Conservation (phyloP, 345 rosid species). For the Lumnitzera littorea region DNA sequence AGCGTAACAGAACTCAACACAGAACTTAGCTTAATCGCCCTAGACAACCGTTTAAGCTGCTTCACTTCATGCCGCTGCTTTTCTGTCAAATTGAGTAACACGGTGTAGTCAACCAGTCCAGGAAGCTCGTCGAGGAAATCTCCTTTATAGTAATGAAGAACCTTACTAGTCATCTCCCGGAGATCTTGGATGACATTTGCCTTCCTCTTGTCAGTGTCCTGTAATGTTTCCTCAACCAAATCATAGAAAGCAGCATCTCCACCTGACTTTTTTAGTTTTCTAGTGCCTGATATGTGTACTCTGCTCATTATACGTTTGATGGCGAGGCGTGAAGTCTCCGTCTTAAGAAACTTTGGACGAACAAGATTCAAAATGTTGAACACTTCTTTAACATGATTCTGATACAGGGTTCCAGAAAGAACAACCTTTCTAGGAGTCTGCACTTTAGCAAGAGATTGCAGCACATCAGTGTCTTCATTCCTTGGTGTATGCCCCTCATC, state of each 20-base stretch:
- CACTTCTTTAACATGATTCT: conserved; percentile 81
- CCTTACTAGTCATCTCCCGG: conserved; percentile 68
- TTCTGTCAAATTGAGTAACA: conserved; percentile 53
- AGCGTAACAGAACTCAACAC: conserved; percentile 62
- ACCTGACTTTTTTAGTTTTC: conserved; percentile 39
- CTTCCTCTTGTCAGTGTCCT: conserved; percentile 43
- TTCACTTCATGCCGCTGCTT: conserved; percentile 48
- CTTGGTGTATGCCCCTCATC: conserved; percentile 93
- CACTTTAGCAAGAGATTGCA: conserved; percentile 73
- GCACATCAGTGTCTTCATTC: conserved; percentile 61
- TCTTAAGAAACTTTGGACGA: conserved; percentile 73
- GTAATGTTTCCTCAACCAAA: conserved; percentile 63
- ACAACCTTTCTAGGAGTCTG: conserved; percentile 80
- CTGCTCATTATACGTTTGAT: conserved; percentile 56
- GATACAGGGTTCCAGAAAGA: conserved; percentile 86
- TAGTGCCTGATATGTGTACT: conserved; percentile 39
- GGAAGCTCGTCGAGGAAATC: conserved; percentile 85
- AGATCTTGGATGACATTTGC: conserved; percentile 65
- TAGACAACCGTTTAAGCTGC: conserved; percentile 25
- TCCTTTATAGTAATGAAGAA: conserved; percentile 89
- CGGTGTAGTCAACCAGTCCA: conserved; percentile 73
- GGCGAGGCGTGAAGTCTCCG: conserved; percentile 34
- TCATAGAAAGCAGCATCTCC: conserved; percentile 45
- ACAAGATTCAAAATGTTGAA: conserved; percentile 79
- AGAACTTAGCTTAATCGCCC: conserved; percentile 60